Percentiles rank a stretch among this genome's conserved stretches.
These are phyloP conservation scores for Xylariaceae sp. DNA, from an alignment of 2,329 filamentous ascomycete genomes.

Conservation along the genomic window DNA sequence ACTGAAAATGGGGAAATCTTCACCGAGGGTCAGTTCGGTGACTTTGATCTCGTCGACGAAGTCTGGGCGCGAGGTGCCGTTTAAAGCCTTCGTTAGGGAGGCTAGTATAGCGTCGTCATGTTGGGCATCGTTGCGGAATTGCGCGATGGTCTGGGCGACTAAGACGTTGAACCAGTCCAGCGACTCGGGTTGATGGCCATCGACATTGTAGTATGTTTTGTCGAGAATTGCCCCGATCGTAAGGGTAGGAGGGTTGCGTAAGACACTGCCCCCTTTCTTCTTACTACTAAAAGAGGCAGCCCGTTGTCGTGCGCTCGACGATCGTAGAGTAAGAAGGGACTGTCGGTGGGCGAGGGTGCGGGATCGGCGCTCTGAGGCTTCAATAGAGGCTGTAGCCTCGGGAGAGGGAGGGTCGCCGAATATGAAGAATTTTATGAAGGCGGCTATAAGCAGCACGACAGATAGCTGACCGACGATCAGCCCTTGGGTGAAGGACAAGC, in stretches of 20 bases:
- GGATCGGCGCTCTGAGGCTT: conserved; percentile 70
- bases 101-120: conserved; percentile 86
- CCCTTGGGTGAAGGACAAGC: conserved; percentile 87
- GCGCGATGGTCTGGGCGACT: conserved; percentile 92
- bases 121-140: conserved; percentile 88
- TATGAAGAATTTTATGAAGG: conserved; percentile 99
- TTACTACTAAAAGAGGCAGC: conserved; percentile 45
- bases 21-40: conserved; percentile 87
- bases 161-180: conserved; percentile 99
- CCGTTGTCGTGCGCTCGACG: conserved; percentile 31
- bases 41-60: conserved; percentile 93
- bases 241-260: conserved; percentile 68
- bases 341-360: conserved; percentile 73
- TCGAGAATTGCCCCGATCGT: conserved; percentile 91
- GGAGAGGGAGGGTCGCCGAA: conserved; percentile 89
- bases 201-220: conserved; percentile 96
- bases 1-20: conserved; percentile 98
- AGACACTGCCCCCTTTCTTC: conserved; percentile 66
- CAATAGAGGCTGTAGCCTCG: conserved; percentile 71
- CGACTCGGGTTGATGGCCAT: conserved; percentile 93
- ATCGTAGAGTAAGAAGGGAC: conserved; percentile 62
- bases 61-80: conserved; percentile 79
- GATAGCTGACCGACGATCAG: conserved; percentile 91
- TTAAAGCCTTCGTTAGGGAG: conserved; percentile 79
- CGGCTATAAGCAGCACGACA: conserved; percentile 83